These are phyloP conservation scores for Colletotrichum higginsianum DNA, from an alignment of 2,329 filamentous ascomycete genomes.

Conservation along the genomic window DNA sequence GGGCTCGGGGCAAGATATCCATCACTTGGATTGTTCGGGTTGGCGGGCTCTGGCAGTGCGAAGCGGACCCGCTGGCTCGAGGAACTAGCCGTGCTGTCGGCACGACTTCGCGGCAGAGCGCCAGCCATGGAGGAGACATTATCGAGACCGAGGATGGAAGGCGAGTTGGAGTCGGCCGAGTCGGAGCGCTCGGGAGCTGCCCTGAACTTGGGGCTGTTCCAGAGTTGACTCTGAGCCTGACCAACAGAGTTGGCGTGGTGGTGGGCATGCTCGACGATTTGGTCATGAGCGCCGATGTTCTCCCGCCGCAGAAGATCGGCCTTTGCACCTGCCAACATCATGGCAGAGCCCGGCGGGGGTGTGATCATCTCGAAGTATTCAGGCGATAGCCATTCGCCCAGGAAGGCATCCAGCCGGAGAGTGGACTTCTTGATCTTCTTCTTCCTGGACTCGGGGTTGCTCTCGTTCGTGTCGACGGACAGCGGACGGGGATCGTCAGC, in stretches of 20 bases:
- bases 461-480: conserved; percentile 37
- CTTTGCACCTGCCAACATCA: conserved; percentile 93
- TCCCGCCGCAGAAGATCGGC: conserved; percentile 85
- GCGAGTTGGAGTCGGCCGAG: conserved; percentile 41
- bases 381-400: conserved; percentile 95
- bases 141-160: conserved; percentile 44
- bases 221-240: conserved; percentile 51
- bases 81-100: conserved; percentile 46
- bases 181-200: conserved; percentile 35
- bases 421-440: conserved; percentile 67
- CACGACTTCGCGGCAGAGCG: conserved; percentile 51
- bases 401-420: conserved; percentile 89
- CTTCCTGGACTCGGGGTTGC: conserved; percentile 35
- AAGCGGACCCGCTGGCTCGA: conserved; percentile 41
- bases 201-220: conserved; percentile 50
- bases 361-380: conserved; percentile 95
- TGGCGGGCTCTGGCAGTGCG: conserved; percentile 30
- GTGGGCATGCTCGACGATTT: conserved; percentile 30
- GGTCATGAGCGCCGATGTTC: conserved; percentile 69
- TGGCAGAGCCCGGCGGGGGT: conserved; percentile 85
- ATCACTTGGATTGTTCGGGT: conserved; percentile 49
- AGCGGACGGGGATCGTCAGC: conserved; percentile 30
- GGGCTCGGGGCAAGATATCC: conserved; percentile 84
- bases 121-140: conserved; percentile 52
- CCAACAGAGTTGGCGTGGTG: conserved; percentile 42